phyloP scores from a whole-genome alignment of 2,329 filamentous ascomycete genomes.

The Aspergillus sp. region DNA sequence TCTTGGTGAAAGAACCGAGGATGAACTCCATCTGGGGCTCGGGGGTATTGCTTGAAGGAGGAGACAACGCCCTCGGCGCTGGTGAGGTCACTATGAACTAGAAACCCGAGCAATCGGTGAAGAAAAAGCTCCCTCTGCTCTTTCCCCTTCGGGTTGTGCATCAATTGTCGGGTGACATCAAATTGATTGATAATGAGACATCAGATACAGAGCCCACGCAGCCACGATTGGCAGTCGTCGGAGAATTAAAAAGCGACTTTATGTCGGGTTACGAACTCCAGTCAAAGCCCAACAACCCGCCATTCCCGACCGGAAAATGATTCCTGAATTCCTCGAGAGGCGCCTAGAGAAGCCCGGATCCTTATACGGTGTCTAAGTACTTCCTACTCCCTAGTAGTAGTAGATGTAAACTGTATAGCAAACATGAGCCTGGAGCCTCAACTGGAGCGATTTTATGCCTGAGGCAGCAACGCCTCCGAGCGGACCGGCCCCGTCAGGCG shows the following conservation, averaged over 20 bases:
- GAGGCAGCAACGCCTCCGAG: background rate
- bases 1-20: slow-evolving; percentile 29
- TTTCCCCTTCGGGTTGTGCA: no score
- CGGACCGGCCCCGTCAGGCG: background rate
- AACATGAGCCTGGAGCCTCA: no score
- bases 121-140: background rate
- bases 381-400: no score
- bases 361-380: background rate
- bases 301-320: background rate
- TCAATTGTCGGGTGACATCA: no score
- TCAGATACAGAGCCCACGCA: no score
- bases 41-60: slow-evolving; percentile 9
- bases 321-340: background rate
- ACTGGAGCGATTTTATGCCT: background rate
- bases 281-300: background rate
- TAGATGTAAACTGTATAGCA: no score
- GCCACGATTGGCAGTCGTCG: background rate
- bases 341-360: background rate
- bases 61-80: background rate
- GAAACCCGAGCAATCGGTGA: background rate
- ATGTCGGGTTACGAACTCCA: background rate
- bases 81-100: slow-evolving; percentile 1
- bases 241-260: background rate
- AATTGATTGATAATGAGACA: no score
- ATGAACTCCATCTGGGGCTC: slow-evolving; percentile 7